Evolutionary conservation across 1,139 yeast species (phyloP).

Genomic region (Zygoascus meyerae): DNA sequence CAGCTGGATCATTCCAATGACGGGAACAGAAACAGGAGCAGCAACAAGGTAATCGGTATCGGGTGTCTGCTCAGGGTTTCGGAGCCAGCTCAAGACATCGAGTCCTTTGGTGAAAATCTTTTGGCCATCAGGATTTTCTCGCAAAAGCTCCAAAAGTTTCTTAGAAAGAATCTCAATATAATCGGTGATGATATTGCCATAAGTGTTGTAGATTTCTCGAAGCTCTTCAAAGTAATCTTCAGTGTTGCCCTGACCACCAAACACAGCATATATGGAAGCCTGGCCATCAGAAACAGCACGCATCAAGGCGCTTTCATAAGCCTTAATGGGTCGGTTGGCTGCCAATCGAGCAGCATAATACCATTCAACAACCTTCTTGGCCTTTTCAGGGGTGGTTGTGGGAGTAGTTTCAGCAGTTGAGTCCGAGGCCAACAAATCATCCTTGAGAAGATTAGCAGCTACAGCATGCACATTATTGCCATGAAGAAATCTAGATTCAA

Average conservation of each 20-base stretch:
- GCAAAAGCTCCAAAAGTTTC: slow-evolving; percentile 61
- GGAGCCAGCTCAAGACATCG: slow-evolving; percentile 82
- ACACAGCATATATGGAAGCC: slow-evolving; percentile 72
- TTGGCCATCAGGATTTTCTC: slow-evolving; percentile 69
- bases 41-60: slow-evolving; percentile 81
- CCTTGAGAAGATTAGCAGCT: slow-evolving; percentile 59
- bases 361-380: slow-evolving; percentile 67
- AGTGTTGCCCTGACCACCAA: slow-evolving; percentile 98
- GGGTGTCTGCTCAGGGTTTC: slow-evolving; percentile 79
- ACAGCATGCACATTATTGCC: slow-evolving; percentile 85
- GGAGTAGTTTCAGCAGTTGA: slow-evolving; percentile 38
- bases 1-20: slow-evolving; percentile 90
- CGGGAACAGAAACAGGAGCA: slow-evolving; percentile 93
- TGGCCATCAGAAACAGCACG: slow-evolving; percentile 52
- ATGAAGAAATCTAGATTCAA: slow-evolving; percentile 69
- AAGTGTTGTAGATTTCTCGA: slow-evolving; percentile 72
- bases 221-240: slow-evolving; percentile 97
- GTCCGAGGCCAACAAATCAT: slow-evolving; percentile 22
- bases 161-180: slow-evolving; percentile 65
- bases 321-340: slow-evolving; percentile 44
- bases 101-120: slow-evolving; percentile 93
- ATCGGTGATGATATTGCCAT: slow-evolving; percentile 68
- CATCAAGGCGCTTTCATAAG: slow-evolving; percentile 59
- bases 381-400: slow-evolving; percentile 66
- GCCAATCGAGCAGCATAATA: slow-evolving; percentile 54